phyloP scores from a whole-genome alignment of 1,139 yeast species.

The Yamadazyma buinensis region DNA sequence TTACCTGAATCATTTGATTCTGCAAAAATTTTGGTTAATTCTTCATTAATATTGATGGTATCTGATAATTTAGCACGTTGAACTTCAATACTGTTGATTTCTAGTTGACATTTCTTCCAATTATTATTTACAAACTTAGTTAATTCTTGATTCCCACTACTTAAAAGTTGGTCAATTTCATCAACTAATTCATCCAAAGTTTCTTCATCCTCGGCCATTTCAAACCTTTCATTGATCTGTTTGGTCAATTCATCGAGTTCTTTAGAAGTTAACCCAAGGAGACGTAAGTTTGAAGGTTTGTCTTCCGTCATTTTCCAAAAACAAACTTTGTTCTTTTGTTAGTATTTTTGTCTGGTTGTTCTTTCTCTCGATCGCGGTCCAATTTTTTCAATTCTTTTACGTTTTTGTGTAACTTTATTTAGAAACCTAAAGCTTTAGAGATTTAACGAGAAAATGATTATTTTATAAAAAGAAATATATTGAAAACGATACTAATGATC shows the following conservation, averaged over 20 bases:
- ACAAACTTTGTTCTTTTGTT: no score
- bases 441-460: no score
- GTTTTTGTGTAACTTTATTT: no score
- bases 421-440: no score
- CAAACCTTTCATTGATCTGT: slow-evolving; percentile 5
- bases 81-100: slow-evolving; percentile 34
- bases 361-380: no score
- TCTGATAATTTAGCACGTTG: slow-evolving; percentile 34
- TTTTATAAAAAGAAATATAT: no score
- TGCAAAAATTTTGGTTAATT: slow-evolving; percentile 48
- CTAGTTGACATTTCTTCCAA: slow-evolving; percentile 33
- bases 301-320: slow-evolving; percentile 1
- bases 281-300: neutral
- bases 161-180: slow-evolving; percentile 8
- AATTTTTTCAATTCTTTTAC: no score
- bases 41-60: slow-evolving; percentile 38
- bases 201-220: slow-evolving; percentile 11
- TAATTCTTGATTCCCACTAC: slow-evolving; percentile 22
- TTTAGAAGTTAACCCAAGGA: neutral
- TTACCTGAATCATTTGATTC: slow-evolving; percentile 65
- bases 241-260: neutral
- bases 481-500: no score
- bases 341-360: no score
- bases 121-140: slow-evolving; percentile 23
- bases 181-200: slow-evolving; percentile 9